Base-by-base conservation (phyloP, 2,329 filamentous ascomycete species). In the Trichoderma sp. region DNA sequence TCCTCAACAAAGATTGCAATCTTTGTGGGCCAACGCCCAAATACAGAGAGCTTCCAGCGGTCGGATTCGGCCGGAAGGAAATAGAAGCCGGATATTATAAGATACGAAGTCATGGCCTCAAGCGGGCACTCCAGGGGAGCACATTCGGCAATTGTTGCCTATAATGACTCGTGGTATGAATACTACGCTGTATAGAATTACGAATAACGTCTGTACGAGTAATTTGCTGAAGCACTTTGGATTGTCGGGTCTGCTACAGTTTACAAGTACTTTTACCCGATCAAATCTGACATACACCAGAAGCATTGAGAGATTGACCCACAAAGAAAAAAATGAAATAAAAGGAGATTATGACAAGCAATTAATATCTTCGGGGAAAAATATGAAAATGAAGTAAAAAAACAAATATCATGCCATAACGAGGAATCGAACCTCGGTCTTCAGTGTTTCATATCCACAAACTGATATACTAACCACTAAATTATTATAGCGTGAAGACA, bases 381-480 rank as follows among this genome's bases (percentile, higher is more conserved):
- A 7, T 11, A 18, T n/a, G 21, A 21, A 14, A 62, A 29, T 38
- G 4, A 14, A n/a, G 7, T 6, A 56, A 64, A 73, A 38, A 64
- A 16, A 11, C 7, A 38, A 63, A 35, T 33, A 68, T 9, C 14
- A 41, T 80, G 79, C 78, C 79, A 72, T 77, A 78, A 75, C 78
- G 78, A 80, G 80, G 80, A 81, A 76, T 81, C 80, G 80, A 81
- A 81, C 80, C 80, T 80, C 79, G 78, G 78, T 80, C 79, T 79
- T 77, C 80, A 81, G 80, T 81, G 80, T 16, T 77, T 77, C 56
- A 75, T 38, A 50, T 72, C 80, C 80, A 81, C 80, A 81, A 81
- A 81, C 80, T 81, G 77, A 76, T 80, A 79, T 81, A 79, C 78
- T 81, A 59, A 80, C 80, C 80, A 76, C 79, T 81, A 79, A 78